Evolutionary conservation across 768 basidiomycete genomes (phyloP), one percentile per base, ranked within the genome.

Genomic region (Boletus bicolor): DNA sequence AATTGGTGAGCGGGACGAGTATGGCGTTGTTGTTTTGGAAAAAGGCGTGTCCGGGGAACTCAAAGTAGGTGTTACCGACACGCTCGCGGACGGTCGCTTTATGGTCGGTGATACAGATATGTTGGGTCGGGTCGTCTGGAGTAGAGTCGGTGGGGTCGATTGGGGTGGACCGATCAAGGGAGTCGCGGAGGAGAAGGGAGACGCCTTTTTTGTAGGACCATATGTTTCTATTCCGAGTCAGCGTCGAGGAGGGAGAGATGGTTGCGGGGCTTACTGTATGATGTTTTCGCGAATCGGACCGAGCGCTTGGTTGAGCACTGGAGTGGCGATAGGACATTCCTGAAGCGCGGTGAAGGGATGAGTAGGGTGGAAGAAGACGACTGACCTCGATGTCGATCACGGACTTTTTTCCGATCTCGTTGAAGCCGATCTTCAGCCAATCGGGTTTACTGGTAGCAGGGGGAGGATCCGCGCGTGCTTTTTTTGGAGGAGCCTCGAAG

Each of bases 21-120:
- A 96, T 89, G 7, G 91, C 85, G 68, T 96, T 95, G 81, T 99
- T 99, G 77, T 98, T 98, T 68, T 99, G 96, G 82, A 98, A 98
- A 79, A 98, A 99, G 5, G 91, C 89, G 45, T 89, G 85, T 7
- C 87, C 91, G 21, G 78, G 82, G 72, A 91, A 95, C 67, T 94
- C 87, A 73, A 98, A 97, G 44, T 87, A 71, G 68, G 78, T 83
- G 58, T 82, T 73, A 9, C 92, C 94, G 26, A 98, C 91, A 45
- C 81, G 80, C 72, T 97, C 95, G 51, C 93, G 88, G 1, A 96
- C 84, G 10, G 78, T 83, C 12, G 77, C 83, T 56, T 87, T 87
- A 68, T 93, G 91, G 67, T 93, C 81, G 0, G 92, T 89, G 54
- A 97, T 77, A 67, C 93, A 95, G 51, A 94, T 67, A 64, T 94